Base-by-base conservation (phyloP, 139 green algal genomes). In the Tetraselmis chui region DNA sequence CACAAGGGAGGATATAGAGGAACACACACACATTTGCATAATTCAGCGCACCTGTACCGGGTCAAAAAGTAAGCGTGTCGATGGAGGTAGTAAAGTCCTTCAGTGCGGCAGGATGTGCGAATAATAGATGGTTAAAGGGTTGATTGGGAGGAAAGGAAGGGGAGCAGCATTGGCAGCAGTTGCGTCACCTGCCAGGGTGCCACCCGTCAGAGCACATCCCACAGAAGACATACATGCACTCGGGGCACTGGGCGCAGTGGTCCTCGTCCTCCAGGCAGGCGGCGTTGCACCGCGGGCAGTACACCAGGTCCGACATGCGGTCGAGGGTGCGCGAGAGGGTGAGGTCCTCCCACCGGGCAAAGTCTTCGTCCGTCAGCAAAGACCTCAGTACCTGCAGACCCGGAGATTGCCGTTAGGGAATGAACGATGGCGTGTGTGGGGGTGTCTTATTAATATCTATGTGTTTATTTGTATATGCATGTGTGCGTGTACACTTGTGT, bases 221-320 rank as follows among this genome's bases (percentile, higher is more conserved):
- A 80, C 94, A 97, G 84, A 97, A 97, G 29, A 89, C 90, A 81
- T 90, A 96, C 58, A 93, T 83, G 88, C 92, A 96, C 58, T 85
- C 86, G 59, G 87, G 45, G 85, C 92, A 97, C 82, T 94, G 89
- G 0, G 89, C 90, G 77, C 89, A 95, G 85, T 92, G 89, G 82
- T 95, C 92, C 0, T 18, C 26, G 81, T 97, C 93, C 85, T 97
- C 93, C 25, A 98, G 76, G 76, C 78, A 88, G 1, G 90, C 29
- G 0, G 84, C 78, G 25, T 86, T 84, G 86, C 94, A 98, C 27
- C 93, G 88, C 0, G 94, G 94, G 89, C 94, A 98, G 88, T 95
- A 96, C 23, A 92, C 87, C 29, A 94, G 82, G 78, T 96, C 94
- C 77, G 85, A 59, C 94, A 98, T 98, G 1, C 78, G 78, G 86